These are phyloP conservation scores for Xylariaceae sp. DNA, from an alignment of 2,329 filamentous ascomycete species.

Conservation along the genomic window DNA sequence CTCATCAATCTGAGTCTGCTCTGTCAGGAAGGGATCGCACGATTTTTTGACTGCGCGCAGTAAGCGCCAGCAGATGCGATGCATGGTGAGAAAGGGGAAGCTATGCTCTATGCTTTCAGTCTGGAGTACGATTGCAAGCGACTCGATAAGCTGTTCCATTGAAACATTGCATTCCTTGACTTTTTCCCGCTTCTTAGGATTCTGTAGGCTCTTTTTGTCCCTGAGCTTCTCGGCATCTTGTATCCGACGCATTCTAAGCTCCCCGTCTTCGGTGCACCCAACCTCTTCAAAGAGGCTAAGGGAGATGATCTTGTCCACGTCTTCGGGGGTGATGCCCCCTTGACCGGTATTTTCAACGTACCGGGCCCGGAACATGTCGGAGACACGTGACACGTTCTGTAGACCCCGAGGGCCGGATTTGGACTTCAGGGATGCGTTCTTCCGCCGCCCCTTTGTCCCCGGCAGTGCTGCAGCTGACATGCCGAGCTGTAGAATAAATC, in stretches of 20 bases:
- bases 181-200: constrained; percentile 9
- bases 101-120: constrained; percentile 34
- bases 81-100: constrained; percentile 40
- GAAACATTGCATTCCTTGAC: constrained; percentile 12
- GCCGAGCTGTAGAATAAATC: constrained; percentile 38
- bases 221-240: constrained; percentile 17
- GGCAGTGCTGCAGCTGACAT: constrained; percentile 30
- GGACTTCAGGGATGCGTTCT: constrained; percentile 19
- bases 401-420: constrained; percentile 30
- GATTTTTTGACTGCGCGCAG: constrained; percentile 31
- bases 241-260: constrained; percentile 12
- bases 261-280: constrained; percentile 18
- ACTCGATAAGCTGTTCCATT: constrained; percentile 28
- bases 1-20: constrained; percentile 36
- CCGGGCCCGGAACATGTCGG: constrained; percentile 35
- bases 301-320: constrained; percentile 35
- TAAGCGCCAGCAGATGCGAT: constrained; percentile 37
- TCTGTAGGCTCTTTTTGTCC: constrained; percentile 11
- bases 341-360: constrained; percentile 25
- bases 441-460: constrained; percentile 20
- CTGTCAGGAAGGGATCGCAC: constrained; percentile 31
- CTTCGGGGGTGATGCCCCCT: constrained; percentile 31
- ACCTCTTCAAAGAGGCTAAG: constrained; percentile 25
- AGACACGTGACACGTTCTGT: constrained; percentile 29
- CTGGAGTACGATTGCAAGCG: constrained; percentile 32